Conservation (phyloP, 73 alveolate genomes). For the Stentor roeselii region DNA sequence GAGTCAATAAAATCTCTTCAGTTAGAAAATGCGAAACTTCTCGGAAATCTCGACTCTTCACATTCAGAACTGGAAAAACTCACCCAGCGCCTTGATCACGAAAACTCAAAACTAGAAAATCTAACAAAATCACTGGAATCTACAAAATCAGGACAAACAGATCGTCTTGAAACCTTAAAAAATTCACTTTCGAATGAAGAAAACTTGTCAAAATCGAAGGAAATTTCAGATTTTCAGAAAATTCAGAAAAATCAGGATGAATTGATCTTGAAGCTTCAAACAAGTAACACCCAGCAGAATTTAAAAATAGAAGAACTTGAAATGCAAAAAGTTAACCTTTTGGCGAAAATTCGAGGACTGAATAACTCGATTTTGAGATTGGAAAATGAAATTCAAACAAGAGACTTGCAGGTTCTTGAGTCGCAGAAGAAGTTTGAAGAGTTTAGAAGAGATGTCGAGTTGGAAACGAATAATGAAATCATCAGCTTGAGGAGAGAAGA, state of each 20-base stretch:
- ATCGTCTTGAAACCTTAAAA: neutral
- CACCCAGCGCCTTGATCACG: neutral
- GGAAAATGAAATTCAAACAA: neutral
- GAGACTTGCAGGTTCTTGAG: neutral
- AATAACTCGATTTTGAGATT: neutral
- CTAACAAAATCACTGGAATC: neutral
- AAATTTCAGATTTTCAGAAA: slow-evolving; percentile 5
- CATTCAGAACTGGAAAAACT: neutral
- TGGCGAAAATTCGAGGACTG: neutral
- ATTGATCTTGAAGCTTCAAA: neutral
- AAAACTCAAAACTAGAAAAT: neutral
- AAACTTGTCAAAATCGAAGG: neutral
- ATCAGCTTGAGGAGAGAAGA: neutral
- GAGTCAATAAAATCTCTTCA: neutral
- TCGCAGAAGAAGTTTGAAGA: slow-evolving; percentile 17
- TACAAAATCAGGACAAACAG: neutral
- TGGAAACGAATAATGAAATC: slow-evolving; percentile 12
- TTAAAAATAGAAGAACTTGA: neutral
- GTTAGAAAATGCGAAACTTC: slow-evolving; percentile 23
- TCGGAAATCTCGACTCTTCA: neutral
- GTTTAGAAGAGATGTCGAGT: slow-evolving; percentile 10
- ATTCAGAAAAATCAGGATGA: neutral
- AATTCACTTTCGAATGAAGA: neutral
- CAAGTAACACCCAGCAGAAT: neutral
- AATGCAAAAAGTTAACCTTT: neutral